Base-by-base conservation (phyloP, 306 rosid species). In the Pueraria montana region DNA sequence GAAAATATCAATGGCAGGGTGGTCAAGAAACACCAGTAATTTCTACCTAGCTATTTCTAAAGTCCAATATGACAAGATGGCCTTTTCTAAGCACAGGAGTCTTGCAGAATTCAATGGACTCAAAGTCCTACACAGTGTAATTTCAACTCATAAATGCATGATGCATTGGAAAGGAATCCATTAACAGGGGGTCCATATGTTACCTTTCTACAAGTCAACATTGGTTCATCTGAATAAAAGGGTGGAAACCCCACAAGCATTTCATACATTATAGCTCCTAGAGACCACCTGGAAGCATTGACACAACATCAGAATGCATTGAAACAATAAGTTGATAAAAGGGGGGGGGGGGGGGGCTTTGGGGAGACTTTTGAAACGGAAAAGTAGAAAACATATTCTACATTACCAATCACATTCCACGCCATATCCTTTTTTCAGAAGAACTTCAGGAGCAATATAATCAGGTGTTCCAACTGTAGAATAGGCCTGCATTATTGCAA, bases 201-300 rank as follows among this genome's bases (percentile, higher is more conserved):
- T 89, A 92, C 98, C 97, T 94, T 94, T 87, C 94, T 88, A 75
- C 98, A 94, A 24, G 98, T 94, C 61, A 88, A 77, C 92, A 94
- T 90, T 34, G 98, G 97, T 72, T 94, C 95, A 18, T 94, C 94
- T 20, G 97, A 94, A 83, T 94, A 92, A 83, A 94, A 94, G 20
- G 98, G 98, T 5, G 98, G 98, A 70, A 48, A 94, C 26, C 98
- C 98, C 62, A 94, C 95, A 56, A 94, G 97, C 98, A 94, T 94
- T 86, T 94, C 98, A 56, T 92, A 94, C 98, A 92, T 94, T 72
- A 92, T 94, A 75, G 98, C 97, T 27, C 98, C 98, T n/a, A 94
- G 90, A 85, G 98, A 94, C 98, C 98, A 94, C 98, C 97, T 94
- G 80, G 80, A 49, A 56, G 85, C 53, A 87, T 84, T 36, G 77